Conservation (phyloP, 192 early-diverging fungal genomes). For the Kappamyces sp. region DNA sequence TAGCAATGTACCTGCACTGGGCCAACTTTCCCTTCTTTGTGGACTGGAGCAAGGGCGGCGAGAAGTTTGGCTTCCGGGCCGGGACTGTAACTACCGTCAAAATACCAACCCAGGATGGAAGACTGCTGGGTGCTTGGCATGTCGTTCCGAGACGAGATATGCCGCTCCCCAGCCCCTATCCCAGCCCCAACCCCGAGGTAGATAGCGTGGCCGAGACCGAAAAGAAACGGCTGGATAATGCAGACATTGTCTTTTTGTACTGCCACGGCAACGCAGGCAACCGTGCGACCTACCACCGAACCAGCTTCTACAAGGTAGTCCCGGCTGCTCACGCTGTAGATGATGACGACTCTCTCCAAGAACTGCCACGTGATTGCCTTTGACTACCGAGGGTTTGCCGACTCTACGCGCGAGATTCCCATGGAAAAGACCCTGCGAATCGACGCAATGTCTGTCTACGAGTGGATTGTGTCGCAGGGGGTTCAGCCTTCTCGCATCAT, state of each 20-base stretch:
- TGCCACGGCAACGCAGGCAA: constrained; percentile 52
- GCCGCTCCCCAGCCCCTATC: neutral
- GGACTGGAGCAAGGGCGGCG: constrained; percentile 19
- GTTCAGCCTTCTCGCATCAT: constrained; percentile 33
- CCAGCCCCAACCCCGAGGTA: constrained; percentile 10
- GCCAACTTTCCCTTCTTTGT: constrained; percentile 24
- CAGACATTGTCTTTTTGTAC: constrained; percentile 40
- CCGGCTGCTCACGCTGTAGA: constrained; percentile 10
- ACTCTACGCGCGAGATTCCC: constrained; percentile 34
- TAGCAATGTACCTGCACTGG: constrained; percentile 33
- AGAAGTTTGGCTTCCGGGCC: constrained; percentile 31
- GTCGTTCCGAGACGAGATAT: constrained; percentile 25
- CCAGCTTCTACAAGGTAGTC: constrained; percentile 27
- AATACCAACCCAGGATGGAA: constrained; percentile 31
- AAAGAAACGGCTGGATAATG: constrained; percentile 12
- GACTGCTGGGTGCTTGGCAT: constrained; percentile 41
- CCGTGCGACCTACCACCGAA: constrained; percentile 31
- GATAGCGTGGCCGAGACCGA: constrained; percentile 1
- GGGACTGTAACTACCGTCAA: constrained; percentile 21
- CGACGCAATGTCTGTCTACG: constrained; percentile 37
- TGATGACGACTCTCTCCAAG: constrained; percentile 14
- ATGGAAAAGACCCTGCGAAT: constrained; percentile 29
- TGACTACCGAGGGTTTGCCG: constrained; percentile 54
- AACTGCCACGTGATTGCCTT: constrained; percentile 41
- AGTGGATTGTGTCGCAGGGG: constrained; percentile 36